Conservation (phyloP, 805 yeast genomes). For the Zygosaccharomyces rouxii region DNA sequence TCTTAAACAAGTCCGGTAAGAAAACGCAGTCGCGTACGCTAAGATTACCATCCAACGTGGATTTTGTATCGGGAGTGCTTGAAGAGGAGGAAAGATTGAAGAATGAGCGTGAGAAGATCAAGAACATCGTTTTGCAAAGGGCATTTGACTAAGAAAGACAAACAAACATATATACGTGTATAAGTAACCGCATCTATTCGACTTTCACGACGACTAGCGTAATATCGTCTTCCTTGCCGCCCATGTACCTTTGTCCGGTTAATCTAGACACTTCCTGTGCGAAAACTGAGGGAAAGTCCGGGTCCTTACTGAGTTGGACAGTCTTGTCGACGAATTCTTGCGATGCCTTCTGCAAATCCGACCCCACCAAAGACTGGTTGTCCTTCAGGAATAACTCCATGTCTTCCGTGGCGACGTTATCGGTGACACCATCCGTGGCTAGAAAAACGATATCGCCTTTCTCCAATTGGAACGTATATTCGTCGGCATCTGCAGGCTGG, state of each 20-base stretch:
- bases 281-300: conserved; percentile 75
- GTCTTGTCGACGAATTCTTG: conserved; percentile 61
- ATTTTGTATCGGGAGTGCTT: conserved; percentile 49
- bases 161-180: not conserved
- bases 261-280: conserved; percentile 68
- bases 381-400: conserved; percentile 65
- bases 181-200: conserved; percentile 18
- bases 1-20: conserved; percentile 53
- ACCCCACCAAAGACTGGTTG: conserved; percentile 21
- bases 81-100: conserved; percentile 48
- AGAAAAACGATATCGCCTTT: conserved; percentile 74
- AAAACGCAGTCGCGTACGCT: conserved; percentile 43
- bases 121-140: conserved; percentile 46
- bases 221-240: conserved; percentile 95
- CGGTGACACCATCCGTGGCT: conserved; percentile 93
- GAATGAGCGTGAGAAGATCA: conserved; percentile 53
- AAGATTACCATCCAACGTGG: conserved; percentile 49
- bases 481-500: conserved; percentile 64
- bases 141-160: conserved; percentile 31
- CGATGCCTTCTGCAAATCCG: conserved; percentile 46
- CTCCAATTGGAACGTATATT: conserved; percentile 57
- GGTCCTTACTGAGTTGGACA: conserved; percentile 63
- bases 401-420: conserved; percentile 71
- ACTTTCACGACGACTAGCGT: conserved; percentile 75
- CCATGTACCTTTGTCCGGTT: conserved; percentile 66